These are phyloP conservation scores for Naganishia friedmannii DNA, from an alignment of 768 basidiomycete genomes.

Conservation along the genomic window DNA sequence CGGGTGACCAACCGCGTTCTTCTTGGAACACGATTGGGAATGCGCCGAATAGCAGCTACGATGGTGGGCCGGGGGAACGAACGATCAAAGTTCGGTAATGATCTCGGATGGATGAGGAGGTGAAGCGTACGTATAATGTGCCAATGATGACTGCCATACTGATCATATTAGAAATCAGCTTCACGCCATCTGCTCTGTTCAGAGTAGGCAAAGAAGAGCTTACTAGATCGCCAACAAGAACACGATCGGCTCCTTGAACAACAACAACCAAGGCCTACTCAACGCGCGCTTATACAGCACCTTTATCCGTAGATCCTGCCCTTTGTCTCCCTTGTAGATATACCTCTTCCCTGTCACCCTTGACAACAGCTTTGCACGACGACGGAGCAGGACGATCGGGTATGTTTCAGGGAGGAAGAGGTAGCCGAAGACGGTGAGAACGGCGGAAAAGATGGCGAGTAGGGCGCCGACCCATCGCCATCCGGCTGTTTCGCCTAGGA, in stretches of 20 bases:
- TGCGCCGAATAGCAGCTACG: constrained; percentile 36
- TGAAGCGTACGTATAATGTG: constrained; percentile 35
- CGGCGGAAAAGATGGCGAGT: constrained; percentile 23
- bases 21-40: constrained; percentile 40
- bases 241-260: constrained; percentile 42
- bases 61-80: too few species aligned
- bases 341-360: constrained; percentile 30
- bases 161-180: neutral
- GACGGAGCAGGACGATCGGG: constrained; percentile 47
- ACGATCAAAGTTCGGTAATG: too few species aligned
- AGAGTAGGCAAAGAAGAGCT: neutral
- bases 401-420: constrained; percentile 52
- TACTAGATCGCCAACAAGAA: constrained; percentile 35
- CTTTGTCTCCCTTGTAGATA: constrained; percentile 1
- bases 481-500: constrained; percentile 26
- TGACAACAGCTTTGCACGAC: constrained; percentile 43
- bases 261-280: constrained; percentile 61
- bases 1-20: constrained; percentile 28
- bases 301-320: constrained; percentile 27
- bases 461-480: constrained; percentile 26
- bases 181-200: neutral
- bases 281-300: constrained; percentile 52
- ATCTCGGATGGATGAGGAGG: neutral
- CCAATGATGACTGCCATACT: constrained; percentile 38
- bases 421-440: constrained; percentile 36